Evolutionary conservation across 2,329 filamentous ascomycete genomes (phyloP), one percentile per base, ranked within the genome.

Genomic region (Cercospora sesami): DNA sequence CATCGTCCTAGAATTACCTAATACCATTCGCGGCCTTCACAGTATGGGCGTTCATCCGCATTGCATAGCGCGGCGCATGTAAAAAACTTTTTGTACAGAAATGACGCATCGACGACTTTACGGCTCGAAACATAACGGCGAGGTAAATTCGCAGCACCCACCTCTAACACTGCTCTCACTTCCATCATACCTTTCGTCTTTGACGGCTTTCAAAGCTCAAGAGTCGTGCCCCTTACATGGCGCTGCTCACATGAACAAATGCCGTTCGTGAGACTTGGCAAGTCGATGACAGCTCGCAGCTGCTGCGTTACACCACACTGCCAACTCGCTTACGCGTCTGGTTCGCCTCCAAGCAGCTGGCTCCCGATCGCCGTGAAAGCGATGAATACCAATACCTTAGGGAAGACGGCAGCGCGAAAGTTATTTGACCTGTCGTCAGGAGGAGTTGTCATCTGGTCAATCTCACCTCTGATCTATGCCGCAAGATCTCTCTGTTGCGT

Each of bases 21-120:
- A 51, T 51, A 12, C 18, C 21, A 2, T 26, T 2, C 18, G 18
- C 45, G 21, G 16, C 21, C 45, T 51, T 23, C 23, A 9, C 26
- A 58, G 1, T 9, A 58, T 28, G 53, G 30, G 53, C 26, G 7
- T 58, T 21, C 53, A 14, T 12, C n/a, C 26, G 53, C 23, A 18
- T 30, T 58, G 53, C 53, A 58, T 58, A 28, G 53, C 28, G 23
- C 23, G 51, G 18, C 26, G 53, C 53, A 58, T 58, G 26, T 58
- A 33, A 58, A 58, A 58, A 58, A 6, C 14, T 10, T 23, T 51
- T 16, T 58, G 26, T 58, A 31, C 53, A 58, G 28, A 23, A 51
- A 58, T 31, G 53, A 58, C 28, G 53, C 53, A 26, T 57, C 53
- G 53, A 57, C 53, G 53, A 58, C 30, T 58, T 30, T 58, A 58